phyloP scores from a whole-genome alignment of 768 basidiomycete genomes.

The Megacollybia marginata region DNA sequence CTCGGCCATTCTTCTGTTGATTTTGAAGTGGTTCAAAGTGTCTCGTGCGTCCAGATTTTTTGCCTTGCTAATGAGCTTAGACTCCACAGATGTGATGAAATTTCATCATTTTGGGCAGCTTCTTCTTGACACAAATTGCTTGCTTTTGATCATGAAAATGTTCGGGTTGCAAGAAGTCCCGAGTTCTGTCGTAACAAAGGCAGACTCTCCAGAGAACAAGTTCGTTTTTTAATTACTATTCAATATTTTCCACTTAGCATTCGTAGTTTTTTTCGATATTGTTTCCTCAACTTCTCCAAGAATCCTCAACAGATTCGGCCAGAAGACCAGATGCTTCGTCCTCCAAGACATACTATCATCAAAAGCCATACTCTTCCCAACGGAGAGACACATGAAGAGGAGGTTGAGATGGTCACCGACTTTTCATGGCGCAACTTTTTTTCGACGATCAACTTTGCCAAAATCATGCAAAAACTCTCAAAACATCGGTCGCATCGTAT shows the following conservation, averaged over 20 bases:
- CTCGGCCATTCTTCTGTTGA: conserved; percentile 85
- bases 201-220: conserved; percentile 86
- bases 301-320: conserved; percentile 49
- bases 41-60: conserved; percentile 61
- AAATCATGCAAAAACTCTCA: conserved; percentile 95
- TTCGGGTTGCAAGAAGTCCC: conserved; percentile 94
- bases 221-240: conserved; percentile 18
- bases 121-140: conserved; percentile 89
- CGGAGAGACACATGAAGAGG: conserved; percentile 73
- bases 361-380: conserved; percentile 58
- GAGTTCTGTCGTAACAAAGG: conserved; percentile 75
- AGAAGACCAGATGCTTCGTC: conserved; percentile 60
- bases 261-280: conserved; percentile 91
- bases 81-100: conserved; percentile 82
- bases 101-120: conserved; percentile 97
- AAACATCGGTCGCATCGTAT: conserved; percentile 94
- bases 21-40: conserved; percentile 97
- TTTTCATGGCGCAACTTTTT: conserved; percentile 99
- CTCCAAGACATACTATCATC: conserved; percentile 51
- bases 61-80: not conserved
- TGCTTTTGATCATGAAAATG: conserved; percentile 93
- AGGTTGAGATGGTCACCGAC: conserved; percentile 86
- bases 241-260: not conserved
- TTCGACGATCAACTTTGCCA: conserved; percentile 93
- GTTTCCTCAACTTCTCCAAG: conserved; percentile 69